Evolutionary conservation across 2,329 filamentous ascomycete genomes (phyloP), one percentile per base, ranked within the genome.

Genomic region (Penicillium brevicompactum): DNA sequence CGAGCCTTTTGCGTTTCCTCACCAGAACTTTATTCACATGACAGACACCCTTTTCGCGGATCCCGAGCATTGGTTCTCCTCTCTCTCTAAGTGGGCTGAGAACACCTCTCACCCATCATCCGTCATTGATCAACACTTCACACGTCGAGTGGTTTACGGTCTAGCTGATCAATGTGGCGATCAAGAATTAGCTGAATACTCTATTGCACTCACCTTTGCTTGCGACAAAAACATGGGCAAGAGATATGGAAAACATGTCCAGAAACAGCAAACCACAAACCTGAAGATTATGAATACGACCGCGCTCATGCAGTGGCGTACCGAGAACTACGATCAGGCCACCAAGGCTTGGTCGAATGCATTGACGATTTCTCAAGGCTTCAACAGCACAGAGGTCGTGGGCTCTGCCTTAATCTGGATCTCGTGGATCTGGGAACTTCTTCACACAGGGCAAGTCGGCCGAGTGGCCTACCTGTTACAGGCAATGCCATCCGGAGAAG

Each of bases 211-310:
- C 45, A 84, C 88, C 63, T 83, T 82, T 47, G 67, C 72, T 0
- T 82, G 83, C 53, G 82, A 86, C 42, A 77, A 82, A 0, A 67
- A 71, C 1, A 78, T 74, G 2, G 84, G 86, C 24, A 87, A 84
- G 61, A 95, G 91, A 67, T 78, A 82, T 6, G 90, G 91, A 0
- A 96, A 91, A 65, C 74, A 75, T 6, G 76, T 96, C 0, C 73
- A 97, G n/a, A 93, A 89, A 67, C 80, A 80, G 46, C 83, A 84
- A 52, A 79, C 86, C 0, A 79, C 84, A 1, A 88, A 85, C 62
- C 70, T 90, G 3, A 77, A 80, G 13, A 77, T 97, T 0, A 97
- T 95, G 73, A 89, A 91, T 62, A 85, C 87, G 0, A 96, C 93
- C 67, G 90, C 88, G 0, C 74, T 91, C 13, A 84, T 91, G 3